phyloP scores from a whole-genome alignment of 257 asterid genomes.

The Solanum sparsipilum region DNA sequence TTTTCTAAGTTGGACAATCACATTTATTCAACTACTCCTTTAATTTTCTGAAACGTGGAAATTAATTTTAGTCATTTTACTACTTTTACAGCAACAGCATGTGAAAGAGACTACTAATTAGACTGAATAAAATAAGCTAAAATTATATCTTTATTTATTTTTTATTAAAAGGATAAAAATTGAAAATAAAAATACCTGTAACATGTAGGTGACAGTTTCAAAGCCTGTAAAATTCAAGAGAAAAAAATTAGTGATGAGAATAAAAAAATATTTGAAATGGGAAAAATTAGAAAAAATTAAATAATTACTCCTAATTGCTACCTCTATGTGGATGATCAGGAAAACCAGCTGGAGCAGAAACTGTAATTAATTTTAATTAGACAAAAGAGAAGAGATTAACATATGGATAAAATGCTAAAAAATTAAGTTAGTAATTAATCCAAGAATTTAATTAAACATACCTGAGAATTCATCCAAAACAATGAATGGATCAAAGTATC shows the following conservation, averaged over 20 bases:
- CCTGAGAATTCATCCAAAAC: slow-evolving; percentile 85
- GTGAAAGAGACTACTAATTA: background rate
- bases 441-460: background rate
- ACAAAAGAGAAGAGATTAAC: background rate
- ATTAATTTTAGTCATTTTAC: background rate
- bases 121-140: background rate
- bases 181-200: slow-evolving; percentile 40
- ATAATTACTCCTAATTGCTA: background rate
- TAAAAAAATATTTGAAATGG: background rate
- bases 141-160: too few relatives aligned
- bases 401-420: background rate
- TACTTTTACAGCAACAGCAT: background rate
- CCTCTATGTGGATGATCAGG: slow-evolving; percentile 99
- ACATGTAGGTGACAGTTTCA: slow-evolving; percentile 91
- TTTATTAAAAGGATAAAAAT: background rate
- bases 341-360: slow-evolving; percentile 93
- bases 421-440: background rate
- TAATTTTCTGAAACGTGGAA: background rate
- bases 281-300: background rate
- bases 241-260: background rate
- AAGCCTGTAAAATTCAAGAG: slow-evolving; percentile 44
- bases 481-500: slow-evolving; percentile 78
- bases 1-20: background rate
- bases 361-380: slow-evolving; percentile 21
- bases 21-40: background rate